phyloP scores from a whole-genome alignment of 1,284 basidiomycete species.

The Chalciporus piperatoides region DNA sequence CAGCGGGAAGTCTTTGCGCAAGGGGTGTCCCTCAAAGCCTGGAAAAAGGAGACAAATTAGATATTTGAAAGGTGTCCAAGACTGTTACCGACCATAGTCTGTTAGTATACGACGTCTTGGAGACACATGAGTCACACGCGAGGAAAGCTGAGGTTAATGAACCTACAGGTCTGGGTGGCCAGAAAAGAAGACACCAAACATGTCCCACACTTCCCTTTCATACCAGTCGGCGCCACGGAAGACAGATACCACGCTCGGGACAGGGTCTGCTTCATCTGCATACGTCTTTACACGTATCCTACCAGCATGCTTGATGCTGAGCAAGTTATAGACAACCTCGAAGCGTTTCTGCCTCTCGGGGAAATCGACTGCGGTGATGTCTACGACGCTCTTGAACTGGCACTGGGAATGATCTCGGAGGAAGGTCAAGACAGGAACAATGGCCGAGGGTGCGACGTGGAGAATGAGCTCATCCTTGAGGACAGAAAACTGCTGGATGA shows the following conservation, averaged over 20 bases:
- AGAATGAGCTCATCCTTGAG: constrained; percentile 96
- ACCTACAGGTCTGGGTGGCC: constrained; percentile 94
- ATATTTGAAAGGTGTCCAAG: constrained; percentile 1
- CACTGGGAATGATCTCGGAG: constrained; percentile 95
- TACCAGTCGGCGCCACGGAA: constrained; percentile 98
- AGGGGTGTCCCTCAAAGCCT: constrained; percentile 97
- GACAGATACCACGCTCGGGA: constrained; percentile 79
- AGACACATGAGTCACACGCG: constrained; percentile 11
- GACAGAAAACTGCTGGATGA: constrained; percentile 96
- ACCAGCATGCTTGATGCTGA: constrained; percentile 73
- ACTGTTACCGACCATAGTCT: constrained; percentile 76
- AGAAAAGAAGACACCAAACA: constrained; percentile 96
- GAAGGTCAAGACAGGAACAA: constrained; percentile 89
- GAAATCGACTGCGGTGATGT: constrained; percentile 95
- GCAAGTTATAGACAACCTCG: constrained; percentile 95
- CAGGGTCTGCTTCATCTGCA: constrained; percentile 91
- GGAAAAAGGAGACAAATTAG: constrained; percentile 12
- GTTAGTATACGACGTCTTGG: constrained; percentile 91
- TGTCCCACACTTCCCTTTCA: constrained; percentile 97
- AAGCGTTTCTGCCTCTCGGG: constrained; percentile 93
- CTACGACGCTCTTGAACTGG: constrained; percentile 92
- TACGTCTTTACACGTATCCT: constrained; percentile 98
- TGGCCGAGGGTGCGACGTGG: constrained; percentile 79
- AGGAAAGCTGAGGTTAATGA: constrained; percentile 1
- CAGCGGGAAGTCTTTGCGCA: constrained; percentile 97